A percentile compares a stretch with the other conserved stretches of the same genome.
phyloP scores from a whole-genome alignment of 495 filamentous ascomycete genomes.

The Penicillium flavigenum region DNA sequence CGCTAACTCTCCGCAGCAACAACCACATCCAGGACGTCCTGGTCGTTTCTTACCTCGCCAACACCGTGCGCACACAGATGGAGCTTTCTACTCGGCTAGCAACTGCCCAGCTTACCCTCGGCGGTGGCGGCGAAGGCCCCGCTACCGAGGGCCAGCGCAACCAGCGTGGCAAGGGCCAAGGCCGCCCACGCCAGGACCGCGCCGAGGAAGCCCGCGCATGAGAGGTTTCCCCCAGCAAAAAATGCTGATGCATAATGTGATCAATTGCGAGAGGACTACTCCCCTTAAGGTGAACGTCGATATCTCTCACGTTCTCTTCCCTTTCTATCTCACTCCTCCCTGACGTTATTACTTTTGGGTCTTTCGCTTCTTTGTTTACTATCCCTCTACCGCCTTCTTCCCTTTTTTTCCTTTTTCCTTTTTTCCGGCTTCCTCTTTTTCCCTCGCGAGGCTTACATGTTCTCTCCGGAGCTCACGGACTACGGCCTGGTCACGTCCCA shows the following conservation, averaged over 20 bases:
- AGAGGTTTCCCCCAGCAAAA: constrained; percentile 17
- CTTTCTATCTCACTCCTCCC: constrained; percentile 17
- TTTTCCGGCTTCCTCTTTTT: constrained; percentile 19
- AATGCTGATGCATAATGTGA: constrained; percentile 31
- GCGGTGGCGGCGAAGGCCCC: constrained; percentile 49
- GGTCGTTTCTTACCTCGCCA: constrained; percentile 93
- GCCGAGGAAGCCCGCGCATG: constrained; percentile 48
- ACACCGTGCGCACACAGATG: constrained; percentile 98
- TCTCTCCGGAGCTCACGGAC: constrained; percentile 6
- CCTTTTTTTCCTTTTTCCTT: constrained; percentile 14
- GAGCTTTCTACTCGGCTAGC: constrained; percentile 93
- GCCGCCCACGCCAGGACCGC: constrained; percentile 45
- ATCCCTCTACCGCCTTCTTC: constrained; percentile 14
- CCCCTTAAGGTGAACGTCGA: constrained; percentile 16
- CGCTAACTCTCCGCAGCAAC: constrained; percentile 59
- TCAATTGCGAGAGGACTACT: constrained; percentile 20
- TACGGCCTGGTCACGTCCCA: constrained; percentile 7
- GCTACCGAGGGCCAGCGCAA: constrained; percentile 38
- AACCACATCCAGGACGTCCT: constrained; percentile 99
- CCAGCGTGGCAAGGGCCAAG: constrained; percentile 49
- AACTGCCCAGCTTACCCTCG: constrained; percentile 73
- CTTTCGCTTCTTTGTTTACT: constrained; percentile 12
- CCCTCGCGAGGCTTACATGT: constrained; percentile 14
- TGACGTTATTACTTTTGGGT: constrained; percentile 26
- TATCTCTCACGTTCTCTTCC: constrained; percentile 19